Conservation (phyloP, 495 filamentous ascomycete genomes). For the Cetradonia linearis region DNA sequence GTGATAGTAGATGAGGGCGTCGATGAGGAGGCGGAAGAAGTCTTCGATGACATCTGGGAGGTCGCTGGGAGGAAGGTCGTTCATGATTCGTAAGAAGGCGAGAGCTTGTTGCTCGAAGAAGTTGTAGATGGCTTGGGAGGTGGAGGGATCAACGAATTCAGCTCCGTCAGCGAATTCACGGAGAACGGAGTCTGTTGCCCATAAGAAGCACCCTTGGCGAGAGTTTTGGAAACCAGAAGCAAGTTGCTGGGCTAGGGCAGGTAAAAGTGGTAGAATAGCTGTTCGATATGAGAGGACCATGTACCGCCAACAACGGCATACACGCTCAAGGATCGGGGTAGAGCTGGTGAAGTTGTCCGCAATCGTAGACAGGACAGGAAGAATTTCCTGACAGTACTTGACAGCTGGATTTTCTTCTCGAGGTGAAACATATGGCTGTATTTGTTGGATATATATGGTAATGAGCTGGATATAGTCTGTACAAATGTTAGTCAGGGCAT, state of each 20-base stretch:
- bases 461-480: slow-evolving; percentile 82
- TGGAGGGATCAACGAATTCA: slow-evolving; percentile 70
- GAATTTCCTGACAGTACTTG: slow-evolving; percentile 89
- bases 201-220: slow-evolving; percentile 91
- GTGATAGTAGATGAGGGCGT: slow-evolving; percentile 87
- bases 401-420: slow-evolving; percentile 77
- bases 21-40: slow-evolving; percentile 85
- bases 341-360: slow-evolving; percentile 75
- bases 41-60: slow-evolving; percentile 97
- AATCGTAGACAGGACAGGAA: slow-evolving; percentile 74
- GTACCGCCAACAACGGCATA: slow-evolving; percentile 89
- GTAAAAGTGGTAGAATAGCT: slow-evolving; percentile 75
- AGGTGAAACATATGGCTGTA: slow-evolving; percentile 66
- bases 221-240: slow-evolving; percentile 74
- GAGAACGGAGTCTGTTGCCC: slow-evolving; percentile 89
- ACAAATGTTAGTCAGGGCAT: slow-evolving; percentile 23
- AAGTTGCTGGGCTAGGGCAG: slow-evolving; percentile 75
- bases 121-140: slow-evolving; percentile 77
- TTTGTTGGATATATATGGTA: slow-evolving; percentile 75
- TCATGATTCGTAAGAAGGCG: slow-evolving; percentile 78
- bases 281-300: slow-evolving; percentile 94
- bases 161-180: slow-evolving; percentile 88
- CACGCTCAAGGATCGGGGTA: slow-evolving; percentile 78
- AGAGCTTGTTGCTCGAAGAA: slow-evolving; percentile 91
- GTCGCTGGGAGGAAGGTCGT: slow-evolving; percentile 73